phyloP scores from a whole-genome alignment of 1,284 basidiomycete species.

The Austroboletus novae-zelandiae region DNA sequence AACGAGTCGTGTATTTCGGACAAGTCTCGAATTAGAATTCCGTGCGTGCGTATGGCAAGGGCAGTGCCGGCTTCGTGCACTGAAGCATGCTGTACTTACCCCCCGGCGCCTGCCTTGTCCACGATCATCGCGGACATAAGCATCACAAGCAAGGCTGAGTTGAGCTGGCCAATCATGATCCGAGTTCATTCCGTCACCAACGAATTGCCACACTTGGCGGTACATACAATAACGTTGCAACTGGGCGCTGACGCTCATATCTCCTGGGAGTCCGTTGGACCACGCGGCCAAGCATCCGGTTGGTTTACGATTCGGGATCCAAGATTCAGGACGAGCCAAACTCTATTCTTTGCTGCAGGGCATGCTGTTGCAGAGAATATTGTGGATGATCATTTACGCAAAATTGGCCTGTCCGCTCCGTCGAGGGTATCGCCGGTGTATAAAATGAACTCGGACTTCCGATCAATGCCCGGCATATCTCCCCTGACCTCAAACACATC shows the following conservation, averaged over 20 bases:
- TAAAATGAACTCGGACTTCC: conserved; percentile 20
- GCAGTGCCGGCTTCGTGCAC: conserved; percentile 13
- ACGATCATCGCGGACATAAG: conserved; percentile 26
- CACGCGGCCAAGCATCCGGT: conserved; percentile 18
- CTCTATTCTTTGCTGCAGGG: conserved; percentile 13
- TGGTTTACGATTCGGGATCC: conserved; percentile 7
- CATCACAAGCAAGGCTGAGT: conserved; percentile 1
- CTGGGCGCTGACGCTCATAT: conserved; percentile 12
- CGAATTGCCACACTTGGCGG: conserved; percentile 2
- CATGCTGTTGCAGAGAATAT: conserved; percentile 1
- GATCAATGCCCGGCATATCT: conserved; percentile 15
- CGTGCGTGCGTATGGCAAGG: conserved; percentile 5
- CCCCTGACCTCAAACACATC: conserved; percentile 19
- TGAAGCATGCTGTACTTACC: neutral
- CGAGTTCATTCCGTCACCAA: conserved; percentile 10
- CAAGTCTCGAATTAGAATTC: neutral
- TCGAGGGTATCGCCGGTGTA: conserved; percentile 24
- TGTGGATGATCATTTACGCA: conserved; percentile 21
- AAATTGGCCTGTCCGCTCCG: conserved; percentile 22
- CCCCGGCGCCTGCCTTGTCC: conserved; percentile 13
- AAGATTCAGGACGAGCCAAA: conserved; percentile 2
- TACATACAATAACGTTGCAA: conserved; percentile 5
- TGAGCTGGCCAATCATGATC: conserved; percentile 16
- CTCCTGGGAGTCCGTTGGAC: conserved; percentile 11
- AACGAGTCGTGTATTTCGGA: conserved; percentile 5